Conservation (phyloP, 2,329 filamentous ascomycete species). For the Sporothrix dimorphospora region DNA sequence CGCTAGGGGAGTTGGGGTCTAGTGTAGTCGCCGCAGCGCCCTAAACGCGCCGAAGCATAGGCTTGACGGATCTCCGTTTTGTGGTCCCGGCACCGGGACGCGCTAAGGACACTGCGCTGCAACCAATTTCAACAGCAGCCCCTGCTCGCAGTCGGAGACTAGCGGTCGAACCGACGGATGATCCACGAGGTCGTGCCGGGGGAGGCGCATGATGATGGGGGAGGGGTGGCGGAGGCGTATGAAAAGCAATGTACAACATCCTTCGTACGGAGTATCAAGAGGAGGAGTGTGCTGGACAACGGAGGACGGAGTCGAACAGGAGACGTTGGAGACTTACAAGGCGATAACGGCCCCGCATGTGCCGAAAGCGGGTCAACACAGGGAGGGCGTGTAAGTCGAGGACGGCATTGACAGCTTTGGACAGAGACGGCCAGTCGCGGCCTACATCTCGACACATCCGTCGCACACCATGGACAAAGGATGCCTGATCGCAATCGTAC, state of each 20-base stretch:
- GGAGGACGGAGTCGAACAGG: background rate
- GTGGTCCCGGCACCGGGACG: background rate
- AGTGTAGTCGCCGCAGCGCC: background rate
- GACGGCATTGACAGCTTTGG: background rate
- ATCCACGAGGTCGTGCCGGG: background rate
- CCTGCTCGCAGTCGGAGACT: background rate
- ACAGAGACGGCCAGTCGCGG: background rate
- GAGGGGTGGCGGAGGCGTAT: background rate
- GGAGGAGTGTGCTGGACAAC: background rate
- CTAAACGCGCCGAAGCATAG: no score
- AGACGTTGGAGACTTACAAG: background rate
- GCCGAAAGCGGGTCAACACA: background rate
- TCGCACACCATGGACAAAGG: background rate
- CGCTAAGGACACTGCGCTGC: constrained; percentile 4
- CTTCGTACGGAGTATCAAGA: no score
- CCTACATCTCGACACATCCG: constrained; percentile 4
- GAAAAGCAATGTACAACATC: no score
- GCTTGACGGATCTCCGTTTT: constrained; percentile 2
- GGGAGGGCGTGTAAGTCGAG: constrained; percentile 2
- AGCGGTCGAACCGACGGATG: constrained; percentile 13
- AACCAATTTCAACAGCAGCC: background rate
- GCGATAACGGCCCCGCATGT: constrained; percentile 14
- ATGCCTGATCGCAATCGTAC: background rate
- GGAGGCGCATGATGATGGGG: background rate
- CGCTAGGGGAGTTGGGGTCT: no score